Base-by-base conservation (phyloP, 257 asterid species). In the Lycium ferocissimum region DNA sequence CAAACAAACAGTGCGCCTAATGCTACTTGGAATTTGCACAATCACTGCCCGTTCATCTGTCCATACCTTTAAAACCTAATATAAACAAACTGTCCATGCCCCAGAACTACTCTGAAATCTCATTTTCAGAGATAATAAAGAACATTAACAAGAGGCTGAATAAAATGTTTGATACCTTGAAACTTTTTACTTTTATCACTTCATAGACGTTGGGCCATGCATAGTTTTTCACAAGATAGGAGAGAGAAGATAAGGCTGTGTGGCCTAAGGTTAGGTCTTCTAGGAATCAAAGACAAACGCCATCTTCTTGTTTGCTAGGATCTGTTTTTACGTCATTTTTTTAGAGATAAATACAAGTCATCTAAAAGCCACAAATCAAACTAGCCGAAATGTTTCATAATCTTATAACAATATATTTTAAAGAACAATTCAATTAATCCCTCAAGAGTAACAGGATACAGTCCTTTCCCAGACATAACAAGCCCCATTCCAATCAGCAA, bases 361-460 rank as follows among this genome's bases (percentile, higher is more conserved):
- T 78, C 65, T 7, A 45, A 17, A 78, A 78, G 47, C 82, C 47
- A 78, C 82, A 78, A 78, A 26, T 53, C 49, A 78, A 49, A 15
- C 63, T 51, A 78, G 38, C 65, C 14, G 82, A 70, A 75, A 11
- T 45, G 59, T 73, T 73, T 3, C 80, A 75, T 53, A 53, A 78
- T 53, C 65, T 53, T 53, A 53, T 76, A 53, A 78, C 9, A 26
- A 26, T 51, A 51, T 3, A 78, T 53, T 53, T 53, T 53, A 33
- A 78, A 78, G 65, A 49, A 51, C 62, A 7, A 26, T 53, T 76
- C 82, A 76, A 14, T 54, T 54, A 78, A 58, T 49, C 81, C 22
- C 47, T 14, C 49, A 53, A 78, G 22, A 7, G 49, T 33, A 53
- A 49, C 43, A 37, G 33, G 82, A 78, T 7, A 75, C 13, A 22